These are phyloP conservation scores for Mortierella sp. DNA, from an alignment of 371 early-diverging fungal species.

Conservation along the genomic window DNA sequence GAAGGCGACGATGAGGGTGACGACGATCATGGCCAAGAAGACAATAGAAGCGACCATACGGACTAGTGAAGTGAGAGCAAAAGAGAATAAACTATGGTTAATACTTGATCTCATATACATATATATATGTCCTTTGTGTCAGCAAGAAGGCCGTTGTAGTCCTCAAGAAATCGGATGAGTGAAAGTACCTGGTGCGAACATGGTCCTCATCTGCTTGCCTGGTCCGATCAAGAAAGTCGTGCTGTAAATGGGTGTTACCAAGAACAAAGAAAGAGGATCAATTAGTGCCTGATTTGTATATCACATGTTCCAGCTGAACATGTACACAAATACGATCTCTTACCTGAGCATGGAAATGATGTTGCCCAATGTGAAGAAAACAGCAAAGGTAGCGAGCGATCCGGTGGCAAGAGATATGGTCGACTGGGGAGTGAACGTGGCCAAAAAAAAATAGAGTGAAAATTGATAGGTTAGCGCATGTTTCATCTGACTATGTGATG, in stretches of 20 bases:
- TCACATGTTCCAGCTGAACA: not conserved
- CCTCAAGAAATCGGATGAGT: not conserved
- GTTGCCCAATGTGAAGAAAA: slow-evolving; percentile 93
- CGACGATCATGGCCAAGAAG: slow-evolving; percentile 70
- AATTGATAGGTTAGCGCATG: slow-evolving; percentile 8
- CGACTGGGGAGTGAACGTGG: slow-evolving; percentile 61
- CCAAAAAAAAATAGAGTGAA: not conserved
- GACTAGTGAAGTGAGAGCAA: slow-evolving; percentile 59
- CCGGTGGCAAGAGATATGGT: slow-evolving; percentile 73
- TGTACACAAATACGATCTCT: no score
- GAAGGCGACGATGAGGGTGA: slow-evolving; percentile 77
- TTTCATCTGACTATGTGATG: not conserved
- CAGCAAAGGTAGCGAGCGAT: slow-evolving; percentile 83
- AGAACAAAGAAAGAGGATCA: not conserved
- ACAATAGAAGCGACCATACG: slow-evolving; percentile 78
- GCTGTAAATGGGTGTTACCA: slow-evolving; percentile 46
- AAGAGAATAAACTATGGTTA: slow-evolving; percentile 49
- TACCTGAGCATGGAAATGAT: slow-evolving; percentile 86
- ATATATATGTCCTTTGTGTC: not conserved
- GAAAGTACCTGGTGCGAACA: slow-evolving; percentile 79
- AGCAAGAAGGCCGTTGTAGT: not conserved
- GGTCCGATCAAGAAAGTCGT: slow-evolving; percentile 93
- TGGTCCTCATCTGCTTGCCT: slow-evolving; percentile 86
- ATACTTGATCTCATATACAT: not conserved
- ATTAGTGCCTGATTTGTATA: not conserved